Evolutionary conservation across 331 rosid species (phyloP).

Genomic region (Quercus phellos): DNA sequence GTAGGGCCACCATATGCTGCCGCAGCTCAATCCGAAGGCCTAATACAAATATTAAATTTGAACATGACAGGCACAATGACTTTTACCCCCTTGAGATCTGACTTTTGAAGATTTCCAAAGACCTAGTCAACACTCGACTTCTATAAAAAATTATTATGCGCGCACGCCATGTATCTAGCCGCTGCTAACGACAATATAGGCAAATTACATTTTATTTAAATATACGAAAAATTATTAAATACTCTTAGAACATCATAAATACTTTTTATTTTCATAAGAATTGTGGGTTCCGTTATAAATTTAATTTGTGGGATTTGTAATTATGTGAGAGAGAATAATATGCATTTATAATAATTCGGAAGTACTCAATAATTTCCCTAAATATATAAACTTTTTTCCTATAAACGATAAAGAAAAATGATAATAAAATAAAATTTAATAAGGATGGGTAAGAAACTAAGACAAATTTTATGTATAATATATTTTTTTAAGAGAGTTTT

Average conservation of each 20-base stretch:
- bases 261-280: fast-evolving
- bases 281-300: fast-evolving
- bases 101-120: constrained; percentile 1
- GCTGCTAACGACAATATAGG: no score
- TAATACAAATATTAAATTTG: not conserved
- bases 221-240: no score
- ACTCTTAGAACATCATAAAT: fast-evolving
- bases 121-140: constrained; percentile 6
- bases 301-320: fast-evolving
- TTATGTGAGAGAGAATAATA: no score
- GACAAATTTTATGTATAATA: no score
- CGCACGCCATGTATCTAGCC: no score
- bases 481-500: no score
- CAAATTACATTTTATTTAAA: no score
- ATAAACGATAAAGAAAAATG: no score
- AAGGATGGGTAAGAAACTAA: no score
- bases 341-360: fast-evolving
- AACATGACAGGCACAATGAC: not conserved
- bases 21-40: not conserved
- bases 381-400: no score
- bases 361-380: no score
- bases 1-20: not conserved
- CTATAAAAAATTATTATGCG: not conserved
- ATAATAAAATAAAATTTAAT: no score
- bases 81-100: not conserved